Evolutionary conservation across 2,329 filamentous ascomycete genomes (phyloP), one percentile per base, ranked within the genome.

Genomic region (Pyrenophora teres): DNA sequence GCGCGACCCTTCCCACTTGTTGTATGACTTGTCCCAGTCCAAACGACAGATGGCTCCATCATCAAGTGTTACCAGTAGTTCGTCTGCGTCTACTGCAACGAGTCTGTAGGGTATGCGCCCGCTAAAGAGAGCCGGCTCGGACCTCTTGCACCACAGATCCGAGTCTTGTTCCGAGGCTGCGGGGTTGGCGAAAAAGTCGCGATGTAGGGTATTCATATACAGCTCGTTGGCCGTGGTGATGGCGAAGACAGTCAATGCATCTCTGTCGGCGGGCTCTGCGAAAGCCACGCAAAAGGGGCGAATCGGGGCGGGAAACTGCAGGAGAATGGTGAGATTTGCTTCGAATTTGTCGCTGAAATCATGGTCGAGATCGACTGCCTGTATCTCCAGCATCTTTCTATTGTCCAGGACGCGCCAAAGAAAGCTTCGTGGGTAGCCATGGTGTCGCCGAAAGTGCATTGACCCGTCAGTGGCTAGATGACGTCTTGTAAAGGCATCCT

Each of bases 361-460:
- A 83, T 92, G 70, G 18, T 85, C 88, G 60, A 97, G 77, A 74
- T 99, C 94, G 54, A 90, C 85, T 35, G 86, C 87, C 68, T 90
- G 88, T 43, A 99, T 81, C 75, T 94, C 93, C 63, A 99, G 80
- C 56, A 91, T 80, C 61, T 84, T 89, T 67, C 86, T 85, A 65
- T 90, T 86, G 67, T 96, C 88, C 54, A 97, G 77, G 33, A 97
- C 82, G 63, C 93, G 85, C 94, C 94, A 99, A 40, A 96, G 81
- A 70, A 97, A 95, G 74, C 85, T 90, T 69, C 89, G 87, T 33
- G 94, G 94, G 58, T 88, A 87, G 58, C 83, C 80, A 67, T 88
- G 85, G 72, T 88, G 83, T 72, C 84, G 83, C 48, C 94, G 86
- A 74, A 96, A 92, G 77, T 90, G 96, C 49, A 97, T 82, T 2